Evolutionary conservation across 345 rosid genomes (phyloP), one percentile per base, ranked within the genome.

Genomic region (Salix purpurea): DNA sequence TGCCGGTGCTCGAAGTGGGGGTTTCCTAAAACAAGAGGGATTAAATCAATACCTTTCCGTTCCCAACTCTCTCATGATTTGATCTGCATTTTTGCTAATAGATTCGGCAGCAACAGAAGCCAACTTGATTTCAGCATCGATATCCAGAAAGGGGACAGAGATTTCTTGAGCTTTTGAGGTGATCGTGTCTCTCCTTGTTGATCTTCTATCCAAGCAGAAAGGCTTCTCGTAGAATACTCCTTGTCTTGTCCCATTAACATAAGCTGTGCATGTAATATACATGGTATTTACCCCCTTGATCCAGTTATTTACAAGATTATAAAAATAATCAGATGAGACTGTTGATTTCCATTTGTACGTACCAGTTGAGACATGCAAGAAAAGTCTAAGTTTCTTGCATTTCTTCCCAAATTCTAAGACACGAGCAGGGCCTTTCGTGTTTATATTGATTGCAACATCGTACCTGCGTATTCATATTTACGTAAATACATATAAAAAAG

Each of bases 21-120:
- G 15, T 44, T 44, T 44, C 14, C 50, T 10, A 44, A 44, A 12
- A 44, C 14, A 0, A 44, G 14, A 48, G 54, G 19, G 56, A 50
- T 50, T 50, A 50, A 50, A 50, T 50, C 56, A 50, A 54, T 16
- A 86, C 90, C 91, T 84, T 58, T 82, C 73, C 37, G 62, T 1
- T 14, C 91, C 89, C 30, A 84, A 60, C 40, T 83, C 82, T 69
- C 75, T 86, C 71, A 85, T 76, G 58, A 80, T 85, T 50, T 23
- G 81, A n/a, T 34, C 60, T 40, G 18, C 64, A 69, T 78, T 78
- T 36, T 75, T 68, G 0, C 74, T 68, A 30, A 83, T 68, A 9
- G 67, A 65, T 74, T 71, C 69, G 8, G 21, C 71, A 7, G 79
- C 21, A 56, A 81, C 86, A 21, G 73, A 61, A 50, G 79, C 87